Conservation (phyloP, 495 filamentous ascomycete species). For the Cercophora sp. region DNA sequence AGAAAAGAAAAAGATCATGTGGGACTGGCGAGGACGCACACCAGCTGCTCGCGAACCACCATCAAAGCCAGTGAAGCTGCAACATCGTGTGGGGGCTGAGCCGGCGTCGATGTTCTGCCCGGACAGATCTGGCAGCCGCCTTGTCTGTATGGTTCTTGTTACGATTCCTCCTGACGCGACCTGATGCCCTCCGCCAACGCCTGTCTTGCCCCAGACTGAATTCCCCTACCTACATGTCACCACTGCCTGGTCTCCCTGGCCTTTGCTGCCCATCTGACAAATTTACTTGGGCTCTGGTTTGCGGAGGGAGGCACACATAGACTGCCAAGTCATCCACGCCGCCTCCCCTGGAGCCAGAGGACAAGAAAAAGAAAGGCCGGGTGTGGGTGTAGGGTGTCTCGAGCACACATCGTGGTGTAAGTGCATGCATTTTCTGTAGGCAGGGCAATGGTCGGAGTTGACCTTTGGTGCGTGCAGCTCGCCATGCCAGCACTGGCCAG, state of each 20-base stretch:
- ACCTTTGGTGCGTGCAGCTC: constrained; percentile 2
- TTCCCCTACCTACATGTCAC: background rate
- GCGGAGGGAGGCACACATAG: too few relatives aligned
- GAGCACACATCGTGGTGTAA: constrained; percentile 10
- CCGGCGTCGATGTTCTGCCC: background rate
- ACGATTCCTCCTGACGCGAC: too few relatives aligned
- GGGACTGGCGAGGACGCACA: constrained; percentile 14
- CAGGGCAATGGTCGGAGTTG: constrained; percentile 10
- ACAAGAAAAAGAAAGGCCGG: too few relatives aligned
- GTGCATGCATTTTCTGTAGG: constrained; percentile 19
- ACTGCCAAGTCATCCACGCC: background rate
- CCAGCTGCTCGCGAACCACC: constrained; percentile 11
- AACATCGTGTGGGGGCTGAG: constrained; percentile 16
- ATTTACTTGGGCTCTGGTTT: too few relatives aligned
- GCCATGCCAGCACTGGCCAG: background rate
- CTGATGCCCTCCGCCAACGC: too few relatives aligned
- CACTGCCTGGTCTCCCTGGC: background rate
- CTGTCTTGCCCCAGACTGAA: background rate
- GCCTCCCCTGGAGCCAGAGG: background rate
- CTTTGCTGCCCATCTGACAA: background rate
- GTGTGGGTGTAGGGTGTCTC: constrained; percentile 5
- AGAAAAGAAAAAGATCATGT: constrained; percentile 17
- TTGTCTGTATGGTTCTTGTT: too few relatives aligned
- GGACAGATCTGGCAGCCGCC: background rate
- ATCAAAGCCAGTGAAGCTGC: constrained; percentile 14